Evolutionary conservation across 73 alveolate species (phyloP).

Genomic region (Symbiodinium natans): DNA sequence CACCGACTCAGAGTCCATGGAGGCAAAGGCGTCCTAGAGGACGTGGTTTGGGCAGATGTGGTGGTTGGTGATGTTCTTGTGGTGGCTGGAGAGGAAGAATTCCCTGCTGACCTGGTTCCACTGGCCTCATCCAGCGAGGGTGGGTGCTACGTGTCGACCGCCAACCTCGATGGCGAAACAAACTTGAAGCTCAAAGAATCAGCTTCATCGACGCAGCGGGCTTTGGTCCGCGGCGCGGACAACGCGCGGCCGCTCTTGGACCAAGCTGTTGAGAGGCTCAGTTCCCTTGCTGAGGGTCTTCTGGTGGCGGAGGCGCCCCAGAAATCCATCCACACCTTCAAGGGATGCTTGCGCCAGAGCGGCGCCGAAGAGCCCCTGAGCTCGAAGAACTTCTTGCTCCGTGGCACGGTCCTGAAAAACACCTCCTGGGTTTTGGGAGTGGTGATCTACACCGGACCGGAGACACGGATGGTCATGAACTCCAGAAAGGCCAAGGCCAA

Average conservation of each 20-base stretch:
- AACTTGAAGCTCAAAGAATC: constrained; percentile 97
- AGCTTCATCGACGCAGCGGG: constrained; percentile 73
- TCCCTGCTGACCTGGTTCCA: constrained; percentile 66
- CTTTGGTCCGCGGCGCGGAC: constrained; percentile 29
- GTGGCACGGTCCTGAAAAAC: constrained; percentile 93
- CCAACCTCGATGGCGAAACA: constrained; percentile 99
- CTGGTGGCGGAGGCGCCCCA: constrained; percentile 65
- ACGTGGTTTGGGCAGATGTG: constrained; percentile 67
- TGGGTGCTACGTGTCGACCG: constrained; percentile 98
- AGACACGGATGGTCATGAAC: constrained; percentile 93
- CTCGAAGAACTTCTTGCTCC: constrained; percentile 49
- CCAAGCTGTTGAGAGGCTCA: constrained; percentile 55
- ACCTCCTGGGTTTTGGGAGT: constrained; percentile 82
- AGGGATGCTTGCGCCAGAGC: constrained; percentile 17
- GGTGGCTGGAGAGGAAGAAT: constrained; percentile 35
- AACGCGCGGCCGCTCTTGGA: constrained; percentile 51
- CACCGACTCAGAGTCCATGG: neutral
- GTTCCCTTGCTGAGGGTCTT: neutral
- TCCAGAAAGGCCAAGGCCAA: constrained; percentile 60
- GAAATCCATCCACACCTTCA: constrained; percentile 70
- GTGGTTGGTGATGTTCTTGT: constrained; percentile 60
- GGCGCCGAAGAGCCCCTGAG: constrained; percentile 74
- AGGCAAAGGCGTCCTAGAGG: constrained; percentile 28
- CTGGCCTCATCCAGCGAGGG: constrained; percentile 89
- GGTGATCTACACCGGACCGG: constrained; percentile 93